Conservation (phyloP, 805 yeast species). For the Lachancea waltii region DNA sequence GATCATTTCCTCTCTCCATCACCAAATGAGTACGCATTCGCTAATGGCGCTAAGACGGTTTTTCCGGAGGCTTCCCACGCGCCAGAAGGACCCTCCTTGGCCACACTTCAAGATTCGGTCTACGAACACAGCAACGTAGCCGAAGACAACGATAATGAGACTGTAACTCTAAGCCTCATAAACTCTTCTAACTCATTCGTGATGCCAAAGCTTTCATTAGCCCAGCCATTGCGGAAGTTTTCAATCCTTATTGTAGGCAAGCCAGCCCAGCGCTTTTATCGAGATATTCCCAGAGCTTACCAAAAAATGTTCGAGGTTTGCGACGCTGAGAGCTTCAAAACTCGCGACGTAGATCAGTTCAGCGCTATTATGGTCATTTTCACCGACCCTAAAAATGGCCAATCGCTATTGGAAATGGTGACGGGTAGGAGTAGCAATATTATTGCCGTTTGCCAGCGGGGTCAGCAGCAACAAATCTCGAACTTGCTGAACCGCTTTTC, state of each 20-base stretch:
- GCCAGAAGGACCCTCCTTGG: conserved; percentile 3
- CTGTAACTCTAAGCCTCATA: conserved; percentile 22
- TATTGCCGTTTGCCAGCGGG: conserved; percentile 25
- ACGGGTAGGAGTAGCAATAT: conserved; percentile 19
- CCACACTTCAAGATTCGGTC: not conserved
- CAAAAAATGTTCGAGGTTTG: conserved; percentile 22
- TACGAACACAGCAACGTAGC: not conserved
- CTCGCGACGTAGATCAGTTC: conserved; percentile 12
- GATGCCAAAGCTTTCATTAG: conserved; percentile 29
- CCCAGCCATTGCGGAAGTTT: conserved; percentile 18
- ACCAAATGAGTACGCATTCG: conserved; percentile 6
- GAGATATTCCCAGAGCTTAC: conserved; percentile 21
- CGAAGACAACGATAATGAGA: conserved; percentile 17
- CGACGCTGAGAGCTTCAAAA: conserved; percentile 15
- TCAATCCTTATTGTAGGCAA: conserved; percentile 26
- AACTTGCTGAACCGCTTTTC: conserved; percentile 19
- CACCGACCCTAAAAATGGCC: conserved; percentile 21
- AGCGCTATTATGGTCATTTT: conserved; percentile 21
- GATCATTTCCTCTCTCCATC: conserved; percentile 15
- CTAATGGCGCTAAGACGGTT: not conserved
- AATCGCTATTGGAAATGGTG: conserved; percentile 21
- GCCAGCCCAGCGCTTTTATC: conserved; percentile 21
- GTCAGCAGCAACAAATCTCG: conserved; percentile 25
- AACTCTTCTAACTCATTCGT: conserved; percentile 30
- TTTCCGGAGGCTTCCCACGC: conserved; percentile 4